phyloP scores from a whole-genome alignment of 2,329 filamentous ascomycete genomes.

The Escovopsis sp. region DNA sequence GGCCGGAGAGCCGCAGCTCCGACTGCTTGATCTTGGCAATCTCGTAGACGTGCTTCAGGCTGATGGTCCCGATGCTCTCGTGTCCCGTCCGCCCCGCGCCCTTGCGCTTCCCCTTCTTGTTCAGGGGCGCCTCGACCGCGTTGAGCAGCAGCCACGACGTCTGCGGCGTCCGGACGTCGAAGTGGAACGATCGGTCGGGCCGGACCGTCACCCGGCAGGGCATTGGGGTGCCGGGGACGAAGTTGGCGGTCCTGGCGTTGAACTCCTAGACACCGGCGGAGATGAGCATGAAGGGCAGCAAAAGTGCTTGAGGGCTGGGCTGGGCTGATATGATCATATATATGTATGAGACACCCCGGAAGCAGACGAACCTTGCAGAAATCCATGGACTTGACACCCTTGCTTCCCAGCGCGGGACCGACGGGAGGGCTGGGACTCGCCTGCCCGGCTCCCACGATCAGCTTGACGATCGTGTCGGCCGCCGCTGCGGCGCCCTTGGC shows the following conservation, averaged over 20 bases:
- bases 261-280: conserved; percentile 54
- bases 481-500: conserved; percentile 23
- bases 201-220: conserved; percentile 85
- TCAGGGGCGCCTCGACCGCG: conserved; percentile 58
- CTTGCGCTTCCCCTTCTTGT: conserved; percentile 63
- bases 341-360: background rate
- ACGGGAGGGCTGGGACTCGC: conserved; percentile 91
- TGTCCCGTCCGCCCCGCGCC: conserved; percentile 62
- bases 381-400: conserved; percentile 98
- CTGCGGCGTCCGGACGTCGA: conserved; percentile 87
- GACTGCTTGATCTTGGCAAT: conserved; percentile 92
- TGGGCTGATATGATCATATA: too few species aligned
- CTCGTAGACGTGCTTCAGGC: conserved; percentile 91
- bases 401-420: conserved; percentile 88
- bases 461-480: conserved; percentile 72
- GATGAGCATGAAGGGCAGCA: background rate
- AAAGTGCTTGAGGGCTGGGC: too few species aligned
- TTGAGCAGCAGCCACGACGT: conserved; percentile 80
- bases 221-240: conserved; percentile 68
- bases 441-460: conserved; percentile 93
- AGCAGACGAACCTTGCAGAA: conserved; percentile 70
- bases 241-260: conserved; percentile 84
- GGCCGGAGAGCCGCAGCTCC: conserved; percentile 58
- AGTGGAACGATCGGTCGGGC: conserved; percentile 82
- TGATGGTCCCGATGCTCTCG: conserved; percentile 71